Base-by-base conservation (phyloP, 2,329 filamentous ascomycete genomes). In the Phyllosticta paracitricarpa region DNA sequence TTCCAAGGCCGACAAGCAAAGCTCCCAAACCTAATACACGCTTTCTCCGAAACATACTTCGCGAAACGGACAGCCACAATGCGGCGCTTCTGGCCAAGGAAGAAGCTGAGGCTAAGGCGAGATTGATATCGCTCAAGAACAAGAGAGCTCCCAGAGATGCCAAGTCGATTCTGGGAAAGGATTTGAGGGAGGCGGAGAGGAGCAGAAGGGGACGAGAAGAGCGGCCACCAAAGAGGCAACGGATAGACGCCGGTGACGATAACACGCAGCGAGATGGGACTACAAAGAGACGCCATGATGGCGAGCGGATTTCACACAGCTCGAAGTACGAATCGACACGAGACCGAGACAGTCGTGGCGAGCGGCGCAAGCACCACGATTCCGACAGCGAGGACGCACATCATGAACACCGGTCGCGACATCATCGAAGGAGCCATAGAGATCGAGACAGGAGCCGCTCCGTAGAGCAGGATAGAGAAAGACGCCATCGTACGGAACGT, bases 21-120 rank as follows among this genome's bases (percentile, higher is more conserved):
- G 83, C 82, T 65, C 90, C 89, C 0, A 97, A 93, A 71, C 92
- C 93, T 2, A 97, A 99, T 69, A 97, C 89, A 0, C 84, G 89
- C 35, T 97, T 97, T 71, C 77, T 99, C 52, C 86, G 86, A 62
- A 88, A 94, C 68, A 89, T 97, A 61, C 90, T 99, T 64, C 88
- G 87, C 65, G 89, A 94, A 66, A 95, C 91, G 8, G 89, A 95
- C 68, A 88, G 76, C 59, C 93, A 99, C 75, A 99, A 99, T 81
- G 85, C 89, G 25, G 89, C 90, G 0, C 79, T 97, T 30, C 83
- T 91, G 19, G 89, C 89, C 0, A 95, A 87, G 69, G 93, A 97
- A 72, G 86, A 87, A 26, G 85, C 88, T 56, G 92, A 97, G 66
- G 86, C 91, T 0, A 81, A 82, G 64, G 85, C 85, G 3, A 85